Evolutionary conservation across 2,329 filamentous ascomycete genomes (phyloP), one percentile per base, ranked within the genome.

Genomic region (Dactylellina cionopaga): DNA sequence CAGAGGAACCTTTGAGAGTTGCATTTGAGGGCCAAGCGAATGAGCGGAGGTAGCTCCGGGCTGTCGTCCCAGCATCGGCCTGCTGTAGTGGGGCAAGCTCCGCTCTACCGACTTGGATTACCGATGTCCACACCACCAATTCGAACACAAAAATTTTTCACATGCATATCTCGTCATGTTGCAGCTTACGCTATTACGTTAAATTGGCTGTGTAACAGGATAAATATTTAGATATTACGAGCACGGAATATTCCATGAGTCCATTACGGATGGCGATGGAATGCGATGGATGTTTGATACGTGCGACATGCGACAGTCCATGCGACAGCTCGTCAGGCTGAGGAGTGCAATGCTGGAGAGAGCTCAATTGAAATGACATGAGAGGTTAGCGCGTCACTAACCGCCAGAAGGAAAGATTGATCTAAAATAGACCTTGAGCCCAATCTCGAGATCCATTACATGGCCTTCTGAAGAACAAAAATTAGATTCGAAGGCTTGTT

Each of bases 21-120:
- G 41, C 24, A 51, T 58, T 29, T 41, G 5, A 13, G 24, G 58
- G 59, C 47, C 59, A 55, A 64, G 47, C 19, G 37, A 19, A 19
- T 22, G 10, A 43, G 27, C n/a, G n/a, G n/a, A n/a, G n/a, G n/a
- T n/a, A n/a, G n/a, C n/a, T 49, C 54, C 54, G 58, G 58, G 66
- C 17, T 37, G 39, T 41, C 7, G 3, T 43, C 19, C 47, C 58
- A 63, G 54, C 52, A 22, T 65, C 68, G 51, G 68, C 68, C 68
- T 72, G 37, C 68, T 55, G 27, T 24, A 72, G 68, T 72, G 68
- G 68, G 68, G 68, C 68, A 72, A 65, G 68, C 39, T 72, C 59
- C 66, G 51, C 27, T 58, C 19, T 65, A 47, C 68, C 68, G 59
- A 65, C 59, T 47, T 72, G 68, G 68, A 65, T 65, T 72, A 55